Conservation (phyloP, 257 asterid genomes). For the Gentiana straminea region DNA sequence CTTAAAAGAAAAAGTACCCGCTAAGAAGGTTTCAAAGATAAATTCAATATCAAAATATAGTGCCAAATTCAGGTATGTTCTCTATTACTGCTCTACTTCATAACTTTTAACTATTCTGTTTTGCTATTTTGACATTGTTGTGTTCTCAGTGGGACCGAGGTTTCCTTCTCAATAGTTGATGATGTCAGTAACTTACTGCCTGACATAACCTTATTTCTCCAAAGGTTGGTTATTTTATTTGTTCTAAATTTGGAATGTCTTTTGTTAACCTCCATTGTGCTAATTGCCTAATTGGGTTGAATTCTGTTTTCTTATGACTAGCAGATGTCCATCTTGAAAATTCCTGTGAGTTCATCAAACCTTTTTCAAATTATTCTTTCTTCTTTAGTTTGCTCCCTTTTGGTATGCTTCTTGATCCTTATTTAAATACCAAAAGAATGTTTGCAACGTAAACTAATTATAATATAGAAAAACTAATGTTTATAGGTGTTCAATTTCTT, state of each 20-base stretch:
- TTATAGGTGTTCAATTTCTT: no score
- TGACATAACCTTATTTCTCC: slow-evolving; percentile 35
- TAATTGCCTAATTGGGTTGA: slow-evolving; percentile 7
- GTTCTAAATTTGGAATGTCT: no score
- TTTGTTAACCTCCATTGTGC: background rate
- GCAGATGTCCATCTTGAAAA: slow-evolving; percentile 59
- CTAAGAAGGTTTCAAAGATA: slow-evolving; percentile 44
- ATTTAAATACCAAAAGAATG: no score
- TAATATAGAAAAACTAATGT: no score
- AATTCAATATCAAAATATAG: slow-evolving; percentile 52
- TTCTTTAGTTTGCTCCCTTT: background rate
- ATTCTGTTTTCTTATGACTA: slow-evolving; percentile 9
- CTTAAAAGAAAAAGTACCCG: slow-evolving; percentile 33
- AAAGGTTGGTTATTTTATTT: slow-evolving; percentile 42
- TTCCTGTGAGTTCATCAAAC: slow-evolving; percentile 49
- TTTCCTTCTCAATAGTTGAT: slow-evolving; percentile 39
- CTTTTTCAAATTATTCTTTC: background rate
- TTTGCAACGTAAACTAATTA: no score
- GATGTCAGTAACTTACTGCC: slow-evolving; percentile 30
- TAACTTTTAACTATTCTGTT: slow-evolving; percentile 3
- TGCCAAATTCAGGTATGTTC: slow-evolving; percentile 61
- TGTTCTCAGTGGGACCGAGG: slow-evolving; percentile 67
- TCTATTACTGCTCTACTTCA: slow-evolving; percentile 10
- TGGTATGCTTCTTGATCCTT: no score
- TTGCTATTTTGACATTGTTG: background rate